A percentile compares a stretch with the other conserved stretches of the same genome.
Evolutionary conservation across 2,329 filamentous ascomycete species (phyloP).

Genomic region (Parafenestella ontariensis): DNA sequence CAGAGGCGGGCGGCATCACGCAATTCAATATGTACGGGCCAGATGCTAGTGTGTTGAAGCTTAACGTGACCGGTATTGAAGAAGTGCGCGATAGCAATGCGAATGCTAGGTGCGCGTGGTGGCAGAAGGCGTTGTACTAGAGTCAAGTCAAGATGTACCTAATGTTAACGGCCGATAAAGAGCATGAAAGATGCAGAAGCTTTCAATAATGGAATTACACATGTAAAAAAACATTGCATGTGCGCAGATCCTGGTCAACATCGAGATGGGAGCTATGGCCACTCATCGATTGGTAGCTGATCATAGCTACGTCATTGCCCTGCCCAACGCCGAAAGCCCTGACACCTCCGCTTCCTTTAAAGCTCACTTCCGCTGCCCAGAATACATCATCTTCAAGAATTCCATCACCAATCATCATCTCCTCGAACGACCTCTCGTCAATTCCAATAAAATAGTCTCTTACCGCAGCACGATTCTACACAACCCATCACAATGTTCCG

Average conservation of each 20-base stretch:
- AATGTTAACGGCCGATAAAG: background rate
- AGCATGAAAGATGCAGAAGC: background rate
- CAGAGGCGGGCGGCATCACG: constrained; percentile 49
- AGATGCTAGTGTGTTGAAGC: constrained; percentile 53
- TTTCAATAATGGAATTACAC: background rate
- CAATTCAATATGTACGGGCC: constrained; percentile 57
- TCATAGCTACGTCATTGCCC: constrained; percentile 34
- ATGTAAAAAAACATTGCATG: background rate
- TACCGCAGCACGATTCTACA: constrained; percentile 5
- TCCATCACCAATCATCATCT: constrained; percentile 6
- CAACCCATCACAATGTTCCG: constrained; percentile 54
- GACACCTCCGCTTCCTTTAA: constrained; percentile 21
- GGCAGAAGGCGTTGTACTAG: constrained; percentile 58
- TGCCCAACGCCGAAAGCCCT: constrained; percentile 4
- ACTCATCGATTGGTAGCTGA: constrained; percentile 10
- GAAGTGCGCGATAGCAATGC: constrained; percentile 55
- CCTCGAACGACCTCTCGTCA: background rate
- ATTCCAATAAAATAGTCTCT: background rate
- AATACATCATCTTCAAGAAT: constrained; percentile 10
- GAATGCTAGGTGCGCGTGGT: constrained; percentile 60
- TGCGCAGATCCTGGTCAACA: background rate
- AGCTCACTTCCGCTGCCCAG: constrained; percentile 15
- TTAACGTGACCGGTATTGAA: constrained; percentile 53
- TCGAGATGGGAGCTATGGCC: constrained; percentile 19
- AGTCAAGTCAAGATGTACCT: background rate